Evolutionary conservation across 2,329 filamentous ascomycete species (phyloP), one percentile per base, ranked within the genome.

Genomic region (Coniochaeta sp.): DNA sequence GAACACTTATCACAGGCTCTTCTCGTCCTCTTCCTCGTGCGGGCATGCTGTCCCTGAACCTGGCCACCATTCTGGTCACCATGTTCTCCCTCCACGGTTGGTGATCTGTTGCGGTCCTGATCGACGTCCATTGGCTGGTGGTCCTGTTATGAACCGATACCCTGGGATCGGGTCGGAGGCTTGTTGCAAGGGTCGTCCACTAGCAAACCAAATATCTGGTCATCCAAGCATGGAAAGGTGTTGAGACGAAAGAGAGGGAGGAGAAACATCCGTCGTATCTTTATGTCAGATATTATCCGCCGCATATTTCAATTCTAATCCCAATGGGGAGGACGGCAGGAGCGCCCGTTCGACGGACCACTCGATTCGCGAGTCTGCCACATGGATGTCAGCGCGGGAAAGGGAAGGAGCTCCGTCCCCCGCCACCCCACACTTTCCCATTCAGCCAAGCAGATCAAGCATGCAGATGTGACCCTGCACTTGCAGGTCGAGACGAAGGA

Each of bases 1-100:
- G 26, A 31, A 27, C 46, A 48, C 46, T 48, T 48, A n/a, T 48
- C 46, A 32, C 46, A 48, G 3, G 46, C 46, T 32, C 46, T 14
- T 28, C 46, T 32, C 2, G 46, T 48, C 12, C 46, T 48, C 46
- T 48, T 48, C 46, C 46, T 48, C 4, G 27, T n/a, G 13, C 47
- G 47, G 4, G 47, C 30, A 35, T 49, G 47, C 47, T n/a, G n/a
- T n/a, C n/a, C n/a, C n/a, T 49, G 22, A n/a, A 16, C 14, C 12
- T 49, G 30, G 10, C 26, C 18, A 10, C 13, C 47, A 7, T n/a
- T n/a, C n/a, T 49, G 30, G 13, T 49, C 47, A 4, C 13, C 8
- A 9, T 49, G 47, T 12, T 49, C 30, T 8, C 28, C 47, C 5
- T 49, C 47, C 2, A 14, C 28, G 18, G 18, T 32, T 9, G 47